phyloP scores from a whole-genome alignment of 441 rosid genomes.

The Populus trichocarpa region DNA sequence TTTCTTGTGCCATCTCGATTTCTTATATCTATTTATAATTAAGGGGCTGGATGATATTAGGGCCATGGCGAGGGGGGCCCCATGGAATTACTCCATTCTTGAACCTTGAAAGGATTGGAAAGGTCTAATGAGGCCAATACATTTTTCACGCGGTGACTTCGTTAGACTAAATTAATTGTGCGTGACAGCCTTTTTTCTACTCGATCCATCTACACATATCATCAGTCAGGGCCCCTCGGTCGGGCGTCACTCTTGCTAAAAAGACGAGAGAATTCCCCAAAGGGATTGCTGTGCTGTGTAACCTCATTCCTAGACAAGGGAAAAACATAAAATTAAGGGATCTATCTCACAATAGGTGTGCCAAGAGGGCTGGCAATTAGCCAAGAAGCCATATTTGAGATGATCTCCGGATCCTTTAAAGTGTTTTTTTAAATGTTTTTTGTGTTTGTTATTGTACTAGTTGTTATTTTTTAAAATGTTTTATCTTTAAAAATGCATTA shows the following conservation, averaged over 20 bases:
- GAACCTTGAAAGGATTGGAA: neutral
- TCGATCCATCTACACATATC: neutral
- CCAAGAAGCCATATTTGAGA: no score
- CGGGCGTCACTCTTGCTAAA: neutral
- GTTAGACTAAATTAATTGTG: neutral
- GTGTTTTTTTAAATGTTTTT: no score
- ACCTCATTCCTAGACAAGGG: neutral
- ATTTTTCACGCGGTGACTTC: neutral
- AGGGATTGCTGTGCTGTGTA: no score
- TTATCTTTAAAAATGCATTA: no score
- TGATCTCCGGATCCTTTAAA: no score
- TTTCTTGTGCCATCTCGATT: neutral
- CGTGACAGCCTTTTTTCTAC: neutral
- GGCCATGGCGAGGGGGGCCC: neutral
- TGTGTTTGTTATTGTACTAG: no score
- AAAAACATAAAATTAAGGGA: neutral
- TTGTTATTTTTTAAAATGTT: no score
- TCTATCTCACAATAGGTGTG: no score
- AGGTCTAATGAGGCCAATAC: neutral
- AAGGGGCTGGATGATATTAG: neutral
- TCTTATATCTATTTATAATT: no score
- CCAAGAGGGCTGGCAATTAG: no score
- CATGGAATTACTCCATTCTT: conserved; percentile 3
- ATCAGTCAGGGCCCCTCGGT: no score
- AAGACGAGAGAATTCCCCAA: no score